Evolutionary conservation across 306 rosid species (phyloP), one percentile per base, ranked within the genome.

Genomic region (Acacia melanoxylon): DNA sequence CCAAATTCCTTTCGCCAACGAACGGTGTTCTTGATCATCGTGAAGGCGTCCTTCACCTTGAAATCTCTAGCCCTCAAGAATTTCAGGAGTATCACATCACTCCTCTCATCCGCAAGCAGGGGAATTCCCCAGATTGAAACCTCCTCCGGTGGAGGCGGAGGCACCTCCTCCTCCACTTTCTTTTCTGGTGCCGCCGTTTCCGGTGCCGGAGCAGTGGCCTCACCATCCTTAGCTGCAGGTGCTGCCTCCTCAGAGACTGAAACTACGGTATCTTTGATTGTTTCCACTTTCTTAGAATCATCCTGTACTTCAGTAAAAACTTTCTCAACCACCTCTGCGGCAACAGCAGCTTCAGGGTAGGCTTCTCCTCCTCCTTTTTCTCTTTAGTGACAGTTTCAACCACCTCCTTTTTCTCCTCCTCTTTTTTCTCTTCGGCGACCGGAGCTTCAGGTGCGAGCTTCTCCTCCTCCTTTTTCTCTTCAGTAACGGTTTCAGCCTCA

Each of bases 201-300:
- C 0, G 68, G 4, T 14, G 19, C 40, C 40, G 68, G 10, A 13
- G 41, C n/a, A 7, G 44, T 80, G 31, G 51, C 61, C 24, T 80
- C 62, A n/a, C 22, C 76, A 10, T 63, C 62, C 31, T 44, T 45
- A 4, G 71, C 11, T 27, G 75, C 46, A 8, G 76, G 69, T 49
- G 84, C 77, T 16, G 78, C 78, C 42, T 66, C 81, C 67, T 59
- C 89, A 33, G 88, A 58, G 79, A 76, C 87, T 1, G 87, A 82
- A 1, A 90, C 90, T 65, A 92, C 76, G 62, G 84, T 87, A 80
- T 94, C 97, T 59, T 88, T 74, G 71, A 94, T 92, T 6, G 97
- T 92, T 81, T 92, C 97, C 6, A 87, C 92, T 0, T 93, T 90
- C 89, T 93, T 90, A 15, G 92, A 88, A 7, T 92, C 98, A 44